Base-by-base conservation (phyloP, 1,284 basidiomycete species). In the Heterobasidion irregulare region DNA sequence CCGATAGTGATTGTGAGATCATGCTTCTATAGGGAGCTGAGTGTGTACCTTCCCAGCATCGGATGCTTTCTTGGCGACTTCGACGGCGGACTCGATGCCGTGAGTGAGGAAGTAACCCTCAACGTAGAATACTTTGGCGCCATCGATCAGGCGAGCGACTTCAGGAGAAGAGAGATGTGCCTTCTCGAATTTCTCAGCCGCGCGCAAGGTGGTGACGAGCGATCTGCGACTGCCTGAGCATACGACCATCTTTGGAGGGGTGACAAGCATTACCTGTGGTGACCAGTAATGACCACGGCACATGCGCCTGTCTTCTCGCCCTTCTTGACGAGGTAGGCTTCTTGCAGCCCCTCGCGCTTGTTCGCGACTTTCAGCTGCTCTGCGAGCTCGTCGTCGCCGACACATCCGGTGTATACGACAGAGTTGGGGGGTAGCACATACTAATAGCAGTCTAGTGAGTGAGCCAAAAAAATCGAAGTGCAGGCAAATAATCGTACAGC, bases 91-190 rank as follows among this genome's bases (percentile, higher is more conserved):
- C 63, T 87, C 85, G 57, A 83, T 69, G 54, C 95, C 95, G 70
- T 99, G 96, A 19, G 96, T 97, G 61, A 99, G 81, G 84, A 99
- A 98, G 79, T 90, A 99, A 16, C 97, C 96, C 65, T 94, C 97
- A 58, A 98, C 84, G 78, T 99, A 99, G 76, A 85, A 97, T 69
- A 85, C 82, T 68, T 91, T 87, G 56, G 95, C 95, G 53, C 75
- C 79, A 34, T 90, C 79, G 65, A 98, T 78, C 59, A 93, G 76
- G 50, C 85, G 78, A 50, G 92, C 84, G 59, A 98, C 85, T 59
- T 79, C 75, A 33, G 86, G 77, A n/a, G 89, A 88, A 33, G 80
- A 76, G 53, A 98, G 79, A 73, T 98, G 93, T 15, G 82, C 77
- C 60, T 82, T 77, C 49, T 86, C 82, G 72, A 98, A 98, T 71